Evolutionary conservation across 1,284 basidiomycete species (phyloP), one percentile per base, ranked within the genome.

Genomic region (Taiwanofungus camphoratus): DNA sequence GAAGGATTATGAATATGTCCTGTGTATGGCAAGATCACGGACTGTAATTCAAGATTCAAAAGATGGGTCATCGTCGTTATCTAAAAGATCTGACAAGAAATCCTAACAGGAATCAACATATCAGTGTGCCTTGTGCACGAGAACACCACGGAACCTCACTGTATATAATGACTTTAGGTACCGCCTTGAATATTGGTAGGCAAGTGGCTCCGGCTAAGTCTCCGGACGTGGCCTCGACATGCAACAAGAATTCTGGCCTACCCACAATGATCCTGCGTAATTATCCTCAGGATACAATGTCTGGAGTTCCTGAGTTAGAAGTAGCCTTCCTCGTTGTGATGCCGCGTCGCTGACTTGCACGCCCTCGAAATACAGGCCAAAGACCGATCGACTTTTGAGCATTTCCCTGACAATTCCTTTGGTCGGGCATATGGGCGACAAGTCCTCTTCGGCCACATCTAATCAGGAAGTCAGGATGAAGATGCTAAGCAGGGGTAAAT

Each of bases 401-500:
- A 65, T 51, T 21, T 36, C 36, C 16, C 43, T 24, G 0, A 58
- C 44, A 21, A 55, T 46, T 12, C 47, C 44, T 24, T 34, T 30
- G 11, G 48, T 52, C 3, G 53, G 51, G 0, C 42, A n/a, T 15
- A 52, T 41, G n/a, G 55, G 58, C 7, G 22, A 21, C 38, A 67
- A 54, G 34, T 65, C 63, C 36, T 65, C 63, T 46, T 67, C 63
- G 3, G 61, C 59, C 2, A 64, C 62, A 42, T 65, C 64, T 65
- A 26, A 15, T 39, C 22, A 35, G 13, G 37, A 3, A 16, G 36
- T 24, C 12, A 24, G 11, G 29, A 26, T 23, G 13, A 38, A 36
- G 13, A 16, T 26, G 36, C 24, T 13, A 22, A 21, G n/a, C 11
- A 5, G 7, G 20, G 18, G 15, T 9, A 23, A 15, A 48, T 6